Evolutionary conservation across 257 asterid genomes (phyloP), one percentile per base, ranked within the genome.

Genomic region (Verbena officinalis): DNA sequence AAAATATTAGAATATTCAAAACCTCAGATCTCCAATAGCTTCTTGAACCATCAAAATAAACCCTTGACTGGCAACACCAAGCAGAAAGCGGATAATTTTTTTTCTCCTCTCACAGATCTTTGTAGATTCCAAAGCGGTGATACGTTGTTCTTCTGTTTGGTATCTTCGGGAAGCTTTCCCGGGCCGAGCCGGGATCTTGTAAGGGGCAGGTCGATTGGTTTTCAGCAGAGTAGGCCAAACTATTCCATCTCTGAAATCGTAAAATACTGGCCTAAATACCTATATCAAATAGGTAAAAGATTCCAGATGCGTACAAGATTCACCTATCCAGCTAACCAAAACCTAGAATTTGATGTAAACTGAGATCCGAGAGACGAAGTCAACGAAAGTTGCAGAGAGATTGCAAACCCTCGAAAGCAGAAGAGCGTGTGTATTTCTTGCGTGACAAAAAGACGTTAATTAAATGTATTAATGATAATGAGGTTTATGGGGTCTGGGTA

Each of bases 371-470:
- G 36, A 66, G 61, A 59, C 22, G 73, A 62, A 3, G 17, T 3
- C 6, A 1, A 15, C 21, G 21, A 21, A 43, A 66, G 48, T 50
- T 24, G 62, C 71, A 67, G 58, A 43, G 60, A 53, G 57, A 50
- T 66, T 58, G 64, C 78, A 53, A 76, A 80, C 82, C 80, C 80
- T 80, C 59, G 59, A 36, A 56, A 59, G 76, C 71, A 67, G 80
- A 43, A 46, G 69, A 69, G 61, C 62, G 55, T 69, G 51, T 73
- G 52, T 50, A 38, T 60, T n/a, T 66, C 4, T 23, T 55, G 14
- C 34, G 40, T 61, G 56, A 56, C 33, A 27, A n/a, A n/a, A n/a
- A n/a, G n/a, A n/a, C n/a, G n/a, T n/a, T n/a, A n/a, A n/a, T n/a
- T n/a, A n/a, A n/a, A n/a, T n/a, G n/a, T n/a, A n/a, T n/a, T n/a